Evolutionary conservation across 2,329 filamentous ascomycete species (phyloP), one percentile per base, ranked within the genome.

Genomic region (Microcera coccophila): DNA sequence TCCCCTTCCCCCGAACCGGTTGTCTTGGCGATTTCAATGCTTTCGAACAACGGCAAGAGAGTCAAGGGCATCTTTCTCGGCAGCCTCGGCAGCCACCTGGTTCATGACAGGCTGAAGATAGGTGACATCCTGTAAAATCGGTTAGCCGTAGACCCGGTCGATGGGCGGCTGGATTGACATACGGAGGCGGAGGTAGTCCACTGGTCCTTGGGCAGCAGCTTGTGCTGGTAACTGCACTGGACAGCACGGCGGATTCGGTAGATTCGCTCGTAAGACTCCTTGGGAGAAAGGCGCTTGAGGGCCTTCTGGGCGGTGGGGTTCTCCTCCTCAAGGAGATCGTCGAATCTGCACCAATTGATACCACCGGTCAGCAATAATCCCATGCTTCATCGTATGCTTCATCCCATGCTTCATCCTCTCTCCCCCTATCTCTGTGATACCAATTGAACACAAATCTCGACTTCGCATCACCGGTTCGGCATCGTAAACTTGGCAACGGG

Each of bases 221-320:
- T 81, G 68, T 84, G 81, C 61, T 74, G 67, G 62, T 80, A 68
- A 60, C 75, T 79, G 68, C 72, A 74, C 74, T 98, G 93, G 73
- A 94, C 84, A 62, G 93, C 91, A 72, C 93, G 84, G 74, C 93
- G 88, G 71, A 98, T 82, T 65, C 93, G 90, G 84, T 90, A 98
- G 68, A 97, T 82, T 68, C 93, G 91, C 76, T 98, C 93, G 75
- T 97, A 97, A 62, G 84, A 79, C 67, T 93, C 88, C 77, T 94
- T 88, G 62, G 88, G 79, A 45, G 87, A 81, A 50, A 98, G 86
- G 67, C 93, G 89, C 79, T 87, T 87, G 63, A 98, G 80, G 52
- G 93, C 93, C 59, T 84, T 79, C 70, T 93, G 85, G 62, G 95
- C 89, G 45, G 77, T 73, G 61, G 93, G 87, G 76, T 79, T 85